Percentiles rank a stretch among this genome's conserved stretches.
phyloP scores from a whole-genome alignment of 176 grass and related monocot species.

The Cenchrus purpureus region DNA sequence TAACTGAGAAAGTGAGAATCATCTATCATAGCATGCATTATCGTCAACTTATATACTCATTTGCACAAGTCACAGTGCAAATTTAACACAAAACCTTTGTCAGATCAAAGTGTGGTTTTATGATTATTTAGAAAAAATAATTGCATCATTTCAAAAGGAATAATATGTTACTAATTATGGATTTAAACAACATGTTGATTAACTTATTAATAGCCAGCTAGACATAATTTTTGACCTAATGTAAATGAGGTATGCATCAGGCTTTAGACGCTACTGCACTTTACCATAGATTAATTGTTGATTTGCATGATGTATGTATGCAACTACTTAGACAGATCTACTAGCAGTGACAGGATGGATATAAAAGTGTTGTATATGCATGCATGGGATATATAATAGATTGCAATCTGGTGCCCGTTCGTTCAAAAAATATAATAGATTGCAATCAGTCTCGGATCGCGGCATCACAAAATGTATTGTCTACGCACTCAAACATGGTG shows the following conservation, averaged over 20 bases:
- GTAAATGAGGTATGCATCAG: not conserved
- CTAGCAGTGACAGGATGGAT: conserved; percentile 15
- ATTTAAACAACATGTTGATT: not conserved
- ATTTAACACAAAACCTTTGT: not conserved
- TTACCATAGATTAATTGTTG: not conserved
- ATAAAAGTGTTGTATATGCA: conserved; percentile 12
- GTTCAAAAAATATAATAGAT: too few relatives aligned
- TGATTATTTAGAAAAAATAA: not conserved
- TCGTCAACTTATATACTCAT: not conserved
- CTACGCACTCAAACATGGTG: conserved; percentile 1
- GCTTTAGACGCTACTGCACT: not conserved
- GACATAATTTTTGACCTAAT: not conserved
- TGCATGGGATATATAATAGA: conserved; percentile 18
- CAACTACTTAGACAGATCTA: conserved; percentile 9
- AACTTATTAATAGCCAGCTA: not conserved
- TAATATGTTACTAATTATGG: not conserved
- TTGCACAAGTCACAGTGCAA: not conserved
- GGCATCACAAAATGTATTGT: conserved; percentile 40
- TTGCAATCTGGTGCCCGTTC: conserved; percentile 1
- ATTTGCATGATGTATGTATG: not conserved
- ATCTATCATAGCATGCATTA: not conserved
- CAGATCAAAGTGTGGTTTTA: not conserved
- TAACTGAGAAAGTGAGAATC: not conserved
- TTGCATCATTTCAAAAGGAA: not conserved
- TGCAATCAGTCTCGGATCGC: conserved; percentile 47